Base-by-base conservation (phyloP, 2,329 filamentous ascomycete species). In the Alternaria metachromatica region DNA sequence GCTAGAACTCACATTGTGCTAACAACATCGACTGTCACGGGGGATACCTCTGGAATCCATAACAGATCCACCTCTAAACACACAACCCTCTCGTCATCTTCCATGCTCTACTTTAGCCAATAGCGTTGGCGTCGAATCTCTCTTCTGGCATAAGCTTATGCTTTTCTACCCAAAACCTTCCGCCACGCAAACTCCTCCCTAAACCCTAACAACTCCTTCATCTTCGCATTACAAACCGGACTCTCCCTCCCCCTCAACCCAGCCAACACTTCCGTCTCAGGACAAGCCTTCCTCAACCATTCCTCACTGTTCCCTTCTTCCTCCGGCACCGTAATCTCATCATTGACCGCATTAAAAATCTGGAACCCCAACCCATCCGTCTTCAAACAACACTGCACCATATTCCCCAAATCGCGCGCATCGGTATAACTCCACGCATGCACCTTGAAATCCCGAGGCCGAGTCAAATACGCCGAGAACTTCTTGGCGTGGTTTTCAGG, bases 361-460 rank as follows among this genome's bases (percentile, higher is more conserved):
- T 89, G 86, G 65, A 87, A 90, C 0, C 87, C 87, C 23, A 90
- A 67, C 0, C 86, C 86, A 71, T 82, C 80, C 63, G 83, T 85
- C 65, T 82, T n/a, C n/a, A 89, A 80, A 13, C 81, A 83, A 20
- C 84, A 70, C 60, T 88, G 78, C 65, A 86, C 87, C 66, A 90
- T 88, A 69, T 86, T 85, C 0, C 87, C 88, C 21, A 90, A 71
- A 69, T 89, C 87, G 3, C 87, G 75, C 2, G 85, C 86, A 75
- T 90, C 88, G 13, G 86, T 87, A 71, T 90, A 90, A 33, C 81
- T 84, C 87, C 87, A 90, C 0, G 84, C 87, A 73, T 89, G 87
- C 1, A 82, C 80, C 65, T 86, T 86, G 67, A 86, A 81, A 5
- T 81, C 82, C 63, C 81, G 78, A 0, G 87, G 87, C 30, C 83